Evolutionary conservation across 2,329 filamentous ascomycete genomes (phyloP), one percentile per base, ranked within the genome.

Genomic region (Curvularia sp.): DNA sequence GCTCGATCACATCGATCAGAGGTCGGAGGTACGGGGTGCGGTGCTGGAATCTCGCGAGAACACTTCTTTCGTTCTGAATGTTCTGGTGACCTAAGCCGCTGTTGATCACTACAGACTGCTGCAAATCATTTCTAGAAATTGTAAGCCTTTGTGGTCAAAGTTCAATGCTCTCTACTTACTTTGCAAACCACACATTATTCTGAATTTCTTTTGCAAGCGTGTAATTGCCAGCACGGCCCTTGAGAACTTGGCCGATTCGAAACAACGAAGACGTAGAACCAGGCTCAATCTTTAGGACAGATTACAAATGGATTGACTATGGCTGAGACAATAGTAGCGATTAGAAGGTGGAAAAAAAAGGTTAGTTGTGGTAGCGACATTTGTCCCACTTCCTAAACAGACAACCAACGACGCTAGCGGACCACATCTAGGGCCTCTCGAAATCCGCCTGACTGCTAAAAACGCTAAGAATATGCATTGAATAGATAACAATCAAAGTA

Each of bases 1-100:
- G 68, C 20, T 73, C 58, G 31, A 71, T 70, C 30, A 70, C 67
- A 60, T 75, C 72, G 7, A 72, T 57, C 38, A 76, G 48, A 13
- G 68, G 71, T 28, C 69, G 65, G 35, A 73, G 51, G 50, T 46
- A 68, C 1, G 57, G 64, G 8, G 64, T 67, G 39, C 62, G 63
- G n/a, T 62, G 48, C 46, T 74, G 68, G 28, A 70, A 68, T 48
- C 60, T 50, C 55, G 57, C 61, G n/a, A 74, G 67, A 12, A 73
- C 52, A 47, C 71, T 48, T 55, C 67, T 47, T 66, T 74, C 69
- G 55, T 72, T 70, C 38, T 68, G 58, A 38, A 75, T 53, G 7
- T 65, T 49, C 26, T 61, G 63, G 52, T 73, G 60, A 44, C 47
- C 57, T 5, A 24, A 28, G n/a, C 70, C 66, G 18, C 65, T 67